Base-by-base conservation (phyloP, 345 rosid genomes). In the Aurinia saxatilis region DNA sequence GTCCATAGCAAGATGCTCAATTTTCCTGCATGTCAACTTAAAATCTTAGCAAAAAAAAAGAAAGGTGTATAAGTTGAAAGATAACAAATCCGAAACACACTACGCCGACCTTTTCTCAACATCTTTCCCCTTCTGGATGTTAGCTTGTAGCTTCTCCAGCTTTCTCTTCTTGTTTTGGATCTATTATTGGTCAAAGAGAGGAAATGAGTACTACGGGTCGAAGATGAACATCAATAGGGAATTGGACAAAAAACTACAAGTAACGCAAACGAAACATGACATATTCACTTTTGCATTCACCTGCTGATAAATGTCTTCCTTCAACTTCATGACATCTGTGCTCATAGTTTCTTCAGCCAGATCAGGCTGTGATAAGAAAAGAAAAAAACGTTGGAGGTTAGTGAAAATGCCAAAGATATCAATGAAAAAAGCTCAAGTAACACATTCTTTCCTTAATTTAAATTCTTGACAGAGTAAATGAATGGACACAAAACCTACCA, bases 1-100 rank as follows among this genome's bases (percentile, higher is more conserved):
- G 69, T 90, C 83, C 88, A 93, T 81, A 29, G 96, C 99, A 44
- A 74, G 72, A 39, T 78, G 75, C 77, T 85, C 99, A 23, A 78
- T 36, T 39, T 76, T 84, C 81, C 99, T 93, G 89, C 81, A 80
- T 48, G 60, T 36, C 12, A 63, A 60, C 53, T 33, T 31, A 37
- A 49, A 53, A 73, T 16, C 44, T 66, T 27, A 71, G 56, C 67
- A 63, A 37, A 56, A 31, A 46, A 10, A 73, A 27, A 27, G 27
- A 21, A 21, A 21, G 30, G 6, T 27, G 14, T 37, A 58, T 36
- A 71, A 21, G 41, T 13, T 41, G 36, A 23, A 37, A 17, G 19
- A 50, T 16, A 65, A 21, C 17, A 44, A 18, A 40, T 58, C 29
- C 34, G 33, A 77, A 70, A 34, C 34, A 25, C 16, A 10, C 50